Conservation (phyloP, 225 moss, liverwort and hornwort species). For the Straminergon stramineum region DNA sequence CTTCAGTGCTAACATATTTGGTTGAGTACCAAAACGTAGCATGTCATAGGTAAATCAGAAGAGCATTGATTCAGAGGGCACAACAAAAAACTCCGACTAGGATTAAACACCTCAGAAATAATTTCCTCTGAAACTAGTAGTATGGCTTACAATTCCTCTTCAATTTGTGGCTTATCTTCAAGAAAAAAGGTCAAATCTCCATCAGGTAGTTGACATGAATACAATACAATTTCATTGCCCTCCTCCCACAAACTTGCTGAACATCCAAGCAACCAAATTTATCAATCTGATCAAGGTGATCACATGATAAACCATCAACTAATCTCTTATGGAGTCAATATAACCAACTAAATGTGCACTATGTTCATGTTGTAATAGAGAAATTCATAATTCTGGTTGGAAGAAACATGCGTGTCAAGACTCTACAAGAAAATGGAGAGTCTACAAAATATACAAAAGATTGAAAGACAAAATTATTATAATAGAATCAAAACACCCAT, state of each 20-base stretch:
- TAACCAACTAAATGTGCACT: neutral
- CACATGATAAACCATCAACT: neutral
- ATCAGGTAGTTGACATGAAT: neutral
- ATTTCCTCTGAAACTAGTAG: neutral
- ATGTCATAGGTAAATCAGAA: no score
- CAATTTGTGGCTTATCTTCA: neutral
- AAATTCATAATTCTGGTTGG: neutral
- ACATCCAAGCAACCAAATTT: neutral
- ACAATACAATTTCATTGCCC: neutral
- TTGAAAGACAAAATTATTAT: no score
- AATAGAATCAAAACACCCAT: neutral
- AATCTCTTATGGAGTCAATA: neutral
- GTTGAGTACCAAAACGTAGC: neutral
- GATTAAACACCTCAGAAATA: neutral
- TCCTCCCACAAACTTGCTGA: neutral
- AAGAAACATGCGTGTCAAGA: neutral
- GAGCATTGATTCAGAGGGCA: neutral
- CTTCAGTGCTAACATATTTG: conserved; percentile 1
- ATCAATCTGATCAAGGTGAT: neutral
- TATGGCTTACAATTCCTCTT: neutral
- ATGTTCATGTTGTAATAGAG: neutral
- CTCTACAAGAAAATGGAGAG: neutral
- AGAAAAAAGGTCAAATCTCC: neutral
- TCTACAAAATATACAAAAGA: neutral
- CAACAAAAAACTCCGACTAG: neutral